Percentiles rank a stretch among this genome's conserved stretches.
Evolutionary conservation across 2,329 filamentous ascomycete genomes (phyloP).

Genomic region (Fusarium verticillioides): DNA sequence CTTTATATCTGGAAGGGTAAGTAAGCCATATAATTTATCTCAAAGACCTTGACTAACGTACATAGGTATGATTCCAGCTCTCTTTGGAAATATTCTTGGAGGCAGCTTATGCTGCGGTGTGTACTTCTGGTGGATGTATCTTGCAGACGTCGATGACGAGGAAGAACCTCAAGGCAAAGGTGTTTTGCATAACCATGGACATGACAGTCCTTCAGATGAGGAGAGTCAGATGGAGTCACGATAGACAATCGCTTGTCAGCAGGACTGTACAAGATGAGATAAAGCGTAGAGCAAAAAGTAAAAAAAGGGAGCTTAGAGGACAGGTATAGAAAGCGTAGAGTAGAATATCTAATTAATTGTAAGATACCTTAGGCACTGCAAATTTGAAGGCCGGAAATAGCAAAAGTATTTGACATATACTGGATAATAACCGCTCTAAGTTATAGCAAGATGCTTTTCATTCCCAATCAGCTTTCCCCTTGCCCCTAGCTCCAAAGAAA

Average conservation of each 20-base stretch:
- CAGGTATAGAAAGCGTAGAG: too few relatives aligned
- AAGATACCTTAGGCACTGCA: too few relatives aligned
- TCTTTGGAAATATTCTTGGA: constrained; percentile 66
- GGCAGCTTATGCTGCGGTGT: constrained; percentile 63
- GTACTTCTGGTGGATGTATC: constrained; percentile 45
- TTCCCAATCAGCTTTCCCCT: too few relatives aligned
- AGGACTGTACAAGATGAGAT: rapidly evolving
- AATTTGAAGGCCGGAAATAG: too few relatives aligned
- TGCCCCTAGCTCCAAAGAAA: too few relatives aligned
- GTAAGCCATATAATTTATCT: rapidly evolving
- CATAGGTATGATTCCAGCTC: constrained; percentile 58
- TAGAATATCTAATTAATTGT: too few relatives aligned
- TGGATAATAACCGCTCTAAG: too few relatives aligned
- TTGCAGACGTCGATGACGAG: constrained; percentile 8
- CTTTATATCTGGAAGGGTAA: constrained; percentile 67
- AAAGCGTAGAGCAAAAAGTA: background rate
- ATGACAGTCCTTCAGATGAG: constrained; percentile 24
- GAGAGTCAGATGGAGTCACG: constrained; percentile 23
- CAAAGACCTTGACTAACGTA: background rate
- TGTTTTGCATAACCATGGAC: constrained; percentile 1
- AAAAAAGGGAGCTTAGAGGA: too few relatives aligned
- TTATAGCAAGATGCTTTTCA: too few relatives aligned
- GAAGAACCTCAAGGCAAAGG: background rate
- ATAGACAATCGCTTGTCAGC: rapidly evolving
- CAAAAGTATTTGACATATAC: too few relatives aligned